These are phyloP conservation scores for Aegilops bicornis DNA, from an alignment of 176 grass and related monocot genomes.

Conservation along the genomic window DNA sequence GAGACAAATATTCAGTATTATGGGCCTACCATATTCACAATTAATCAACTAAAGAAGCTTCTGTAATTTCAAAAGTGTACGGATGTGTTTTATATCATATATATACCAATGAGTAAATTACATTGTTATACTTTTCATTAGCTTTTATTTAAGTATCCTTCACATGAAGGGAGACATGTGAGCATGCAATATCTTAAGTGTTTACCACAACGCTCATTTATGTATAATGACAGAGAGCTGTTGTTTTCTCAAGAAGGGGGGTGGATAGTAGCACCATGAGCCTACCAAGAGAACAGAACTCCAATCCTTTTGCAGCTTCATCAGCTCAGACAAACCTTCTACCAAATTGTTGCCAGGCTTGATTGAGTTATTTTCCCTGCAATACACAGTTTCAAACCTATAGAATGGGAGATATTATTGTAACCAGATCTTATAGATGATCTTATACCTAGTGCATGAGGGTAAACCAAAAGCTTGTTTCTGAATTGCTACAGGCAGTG, in stretches of 20 bases:
- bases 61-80: not conserved
- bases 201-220: not conserved
- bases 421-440: not conserved
- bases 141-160: not conserved
- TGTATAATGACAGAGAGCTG: not conserved
- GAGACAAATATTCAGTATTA: conserved; percentile 7
- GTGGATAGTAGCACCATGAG: no score
- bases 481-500: conserved; percentile 43
- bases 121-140: not conserved
- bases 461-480: conserved; percentile 56
- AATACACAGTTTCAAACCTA: conserved; percentile 19
- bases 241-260: no score
- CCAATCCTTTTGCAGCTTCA: conserved; percentile 62
- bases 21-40: not conserved
- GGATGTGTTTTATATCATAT: not conserved
- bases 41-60: conserved; percentile 7
- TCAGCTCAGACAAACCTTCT: conserved; percentile 54
- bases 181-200: not conserved
- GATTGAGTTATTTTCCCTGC: conserved; percentile 49
- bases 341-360: conserved; percentile 37
- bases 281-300: conserved; percentile 64
- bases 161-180: not conserved
- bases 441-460: conserved; percentile 61
- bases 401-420: conserved; percentile 10
- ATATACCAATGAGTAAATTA: not conserved